A percentile compares a stretch with the other conserved stretches of the same genome.
Evolutionary conservation across 83 land plant genomes (phyloP).

Genomic region (Diphasiastrum complanatum): DNA sequence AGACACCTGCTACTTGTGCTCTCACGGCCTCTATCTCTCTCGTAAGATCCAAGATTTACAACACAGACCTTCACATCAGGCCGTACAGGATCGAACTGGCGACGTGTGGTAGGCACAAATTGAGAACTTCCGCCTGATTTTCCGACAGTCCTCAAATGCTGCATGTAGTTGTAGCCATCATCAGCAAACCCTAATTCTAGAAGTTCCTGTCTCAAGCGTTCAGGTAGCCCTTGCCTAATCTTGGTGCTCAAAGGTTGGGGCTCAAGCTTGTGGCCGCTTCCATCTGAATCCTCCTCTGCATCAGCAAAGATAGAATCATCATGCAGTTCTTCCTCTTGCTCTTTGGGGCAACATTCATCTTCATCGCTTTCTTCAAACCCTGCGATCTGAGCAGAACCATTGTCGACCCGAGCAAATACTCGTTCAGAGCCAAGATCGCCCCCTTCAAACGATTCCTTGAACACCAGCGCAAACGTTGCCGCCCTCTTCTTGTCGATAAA

Average conservation of each 20-base stretch:
- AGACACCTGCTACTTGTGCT: too few species aligned
- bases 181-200: conserved; percentile 88
- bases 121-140: conserved; percentile 54
- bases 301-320: conserved; percentile 61
- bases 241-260: too few species aligned
- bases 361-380: conserved; percentile 34
- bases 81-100: conserved; percentile 42
- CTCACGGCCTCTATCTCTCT: too few species aligned
- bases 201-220: conserved; percentile 69
- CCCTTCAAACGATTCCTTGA: conserved; percentile 49
- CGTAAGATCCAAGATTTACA: too few species aligned
- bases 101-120: conserved; percentile 50
- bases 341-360: not conserved
- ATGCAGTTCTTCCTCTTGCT: not conserved
- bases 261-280: not conserved
- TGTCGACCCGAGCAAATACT: conserved; percentile 62
- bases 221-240: conserved; percentile 33
- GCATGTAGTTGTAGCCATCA: conserved; percentile 87
- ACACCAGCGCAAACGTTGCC: conserved; percentile 74
- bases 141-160: conserved; percentile 67
- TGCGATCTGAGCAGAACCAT: conserved; percentile 33
- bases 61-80: conserved; percentile 74
- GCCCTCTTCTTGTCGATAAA: conserved; percentile 89
- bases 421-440: conserved; percentile 29
- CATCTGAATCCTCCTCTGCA: conserved; percentile 44